Evolutionary conservation across 1,284 basidiomycete species (phyloP).

Genomic region (Ustilago xerochloae): DNA sequence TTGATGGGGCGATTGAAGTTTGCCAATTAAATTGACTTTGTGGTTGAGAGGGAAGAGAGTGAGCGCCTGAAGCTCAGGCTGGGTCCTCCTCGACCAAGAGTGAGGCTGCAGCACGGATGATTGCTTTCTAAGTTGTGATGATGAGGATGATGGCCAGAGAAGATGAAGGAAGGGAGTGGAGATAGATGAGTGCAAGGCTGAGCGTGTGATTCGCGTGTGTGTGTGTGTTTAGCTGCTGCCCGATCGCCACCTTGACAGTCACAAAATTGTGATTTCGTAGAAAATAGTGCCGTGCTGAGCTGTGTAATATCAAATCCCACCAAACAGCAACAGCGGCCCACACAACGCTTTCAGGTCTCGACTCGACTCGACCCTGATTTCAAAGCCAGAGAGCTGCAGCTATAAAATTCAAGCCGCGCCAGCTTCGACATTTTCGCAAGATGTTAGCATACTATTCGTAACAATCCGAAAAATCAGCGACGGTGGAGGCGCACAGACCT

Average conservation of each 20-base stretch:
- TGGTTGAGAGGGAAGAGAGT: neutral
- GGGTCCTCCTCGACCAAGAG: neutral
- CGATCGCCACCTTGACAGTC: slow-evolving; percentile 2
- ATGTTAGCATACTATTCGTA: neutral
- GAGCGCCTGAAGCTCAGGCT: neutral
- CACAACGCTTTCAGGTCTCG: neutral
- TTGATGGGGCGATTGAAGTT: neutral
- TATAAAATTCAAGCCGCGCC: neutral
- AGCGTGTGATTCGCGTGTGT: neutral
- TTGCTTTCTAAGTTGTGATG: neutral
- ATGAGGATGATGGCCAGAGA: neutral
- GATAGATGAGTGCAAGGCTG: neutral
- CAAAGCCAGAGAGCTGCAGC: neutral
- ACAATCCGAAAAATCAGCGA: neutral
- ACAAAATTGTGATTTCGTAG: slow-evolving; percentile 2
- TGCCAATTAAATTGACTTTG: no score
- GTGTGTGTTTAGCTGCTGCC: neutral
- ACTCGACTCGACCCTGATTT: neutral
- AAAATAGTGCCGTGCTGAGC: neutral
- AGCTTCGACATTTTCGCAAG: neutral
- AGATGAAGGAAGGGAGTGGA: slow-evolving; percentile 1
- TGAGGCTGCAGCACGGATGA: neutral
- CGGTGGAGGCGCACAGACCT: neutral
- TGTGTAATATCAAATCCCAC: neutral
- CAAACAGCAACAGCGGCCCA: neutral